Evolutionary conservation across 1,284 basidiomycete genomes (phyloP).

Genomic region (Malassezia globosa): DNA sequence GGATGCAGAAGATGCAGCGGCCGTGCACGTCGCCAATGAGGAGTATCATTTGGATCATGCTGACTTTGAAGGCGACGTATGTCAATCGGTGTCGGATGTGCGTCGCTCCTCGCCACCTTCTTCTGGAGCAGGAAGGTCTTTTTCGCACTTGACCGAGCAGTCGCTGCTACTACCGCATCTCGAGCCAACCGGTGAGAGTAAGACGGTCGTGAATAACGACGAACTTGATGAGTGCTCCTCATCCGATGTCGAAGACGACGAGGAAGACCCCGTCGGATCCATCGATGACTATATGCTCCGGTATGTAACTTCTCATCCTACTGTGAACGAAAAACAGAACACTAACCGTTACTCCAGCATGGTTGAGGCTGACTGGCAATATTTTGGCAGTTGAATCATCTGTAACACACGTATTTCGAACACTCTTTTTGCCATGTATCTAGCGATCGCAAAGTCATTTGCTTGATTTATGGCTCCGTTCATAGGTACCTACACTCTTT

Average conservation of each 20-base stretch:
- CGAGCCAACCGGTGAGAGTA: too few relatives aligned
- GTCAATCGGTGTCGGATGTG: too few relatives aligned
- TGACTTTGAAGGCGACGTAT: constrained; percentile 51
- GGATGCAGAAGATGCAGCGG: constrained; percentile 71
- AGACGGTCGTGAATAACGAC: too few relatives aligned
- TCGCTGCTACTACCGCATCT: neutral
- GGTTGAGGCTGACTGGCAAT: constrained; percentile 64
- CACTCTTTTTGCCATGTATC: too few relatives aligned
- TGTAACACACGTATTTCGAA: too few relatives aligned
- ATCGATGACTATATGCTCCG: constrained; percentile 76
- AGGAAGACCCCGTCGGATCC: constrained; percentile 58
- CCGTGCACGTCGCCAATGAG: constrained; percentile 68
- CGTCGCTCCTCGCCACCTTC: neutral
- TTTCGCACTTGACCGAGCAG: neutral
- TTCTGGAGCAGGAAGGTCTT: too few relatives aligned
- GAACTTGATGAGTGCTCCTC: too few relatives aligned
- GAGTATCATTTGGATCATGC: constrained; percentile 67
- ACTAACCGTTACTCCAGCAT: constrained; percentile 48
- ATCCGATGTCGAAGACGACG: constrained; percentile 40
- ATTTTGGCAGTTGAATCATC: constrained; percentile 52
- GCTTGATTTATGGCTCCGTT: too few relatives aligned
- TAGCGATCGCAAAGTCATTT: too few relatives aligned
- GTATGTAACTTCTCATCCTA: too few relatives aligned
- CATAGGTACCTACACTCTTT: too few relatives aligned
- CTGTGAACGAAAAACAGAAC: neutral